A percentile compares a stretch with the other conserved stretches of the same genome.
Evolutionary conservation across 352 stramenopile genomes (phyloP).

Genomic region (Phytophthora aleatoria): DNA sequence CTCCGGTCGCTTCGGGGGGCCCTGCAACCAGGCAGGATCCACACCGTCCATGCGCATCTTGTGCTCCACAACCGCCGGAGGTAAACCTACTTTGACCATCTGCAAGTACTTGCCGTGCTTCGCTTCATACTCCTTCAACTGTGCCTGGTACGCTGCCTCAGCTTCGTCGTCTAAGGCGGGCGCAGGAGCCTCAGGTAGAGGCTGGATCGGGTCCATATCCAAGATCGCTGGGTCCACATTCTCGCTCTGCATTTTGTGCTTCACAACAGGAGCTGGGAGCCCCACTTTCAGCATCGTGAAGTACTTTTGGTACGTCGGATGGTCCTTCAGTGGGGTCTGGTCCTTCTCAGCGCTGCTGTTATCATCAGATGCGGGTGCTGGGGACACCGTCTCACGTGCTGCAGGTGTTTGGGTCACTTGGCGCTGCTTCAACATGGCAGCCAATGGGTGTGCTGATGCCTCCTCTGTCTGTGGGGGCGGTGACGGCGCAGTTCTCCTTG

Average conservation of each 20-base stretch:
- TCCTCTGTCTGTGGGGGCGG: constrained; percentile 8
- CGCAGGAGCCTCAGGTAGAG: constrained; percentile 32
- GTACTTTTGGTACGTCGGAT: constrained; percentile 75
- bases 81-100: constrained; percentile 84
- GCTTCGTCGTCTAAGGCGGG: constrained; percentile 37
- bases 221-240: constrained; percentile 64
- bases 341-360: constrained; percentile 25
- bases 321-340: constrained; percentile 55
- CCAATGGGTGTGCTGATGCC: constrained; percentile 30
- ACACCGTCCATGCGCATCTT: constrained; percentile 87
- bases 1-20: constrained; percentile 44
- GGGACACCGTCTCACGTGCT: neutral
- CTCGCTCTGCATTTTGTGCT: constrained; percentile 81
- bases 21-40: constrained; percentile 66
- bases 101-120: constrained; percentile 77
- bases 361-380: constrained; percentile 7
- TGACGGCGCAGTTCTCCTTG: constrained; percentile 30
- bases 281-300: constrained; percentile 88
- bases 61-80: constrained; percentile 69
- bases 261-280: constrained; percentile 60
- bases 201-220: constrained; percentile 68
- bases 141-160: constrained; percentile 53
- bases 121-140: constrained; percentile 66
- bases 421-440: constrained; percentile 53
- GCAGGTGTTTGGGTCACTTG: constrained; percentile 17